A percentile compares a stretch with the other conserved stretches of the same genome.
Conservation (phyloP, 495 filamentous ascomycete species). For the Aspergillus heteromorphus region DNA sequence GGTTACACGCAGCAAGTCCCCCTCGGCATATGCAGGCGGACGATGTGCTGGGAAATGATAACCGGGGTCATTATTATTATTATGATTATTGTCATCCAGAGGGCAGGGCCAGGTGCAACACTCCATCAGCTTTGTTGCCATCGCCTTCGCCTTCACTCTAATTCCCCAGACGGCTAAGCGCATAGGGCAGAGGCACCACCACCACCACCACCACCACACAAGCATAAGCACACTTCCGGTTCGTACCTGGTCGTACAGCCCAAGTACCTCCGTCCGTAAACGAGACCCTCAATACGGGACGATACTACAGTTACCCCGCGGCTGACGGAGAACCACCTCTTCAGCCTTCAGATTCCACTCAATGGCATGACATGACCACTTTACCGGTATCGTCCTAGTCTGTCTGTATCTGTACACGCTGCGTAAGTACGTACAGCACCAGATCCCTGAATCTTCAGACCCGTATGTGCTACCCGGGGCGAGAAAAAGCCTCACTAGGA, state of each 20-base stretch:
- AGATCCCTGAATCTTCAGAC: neutral
- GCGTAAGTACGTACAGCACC: too few species aligned
- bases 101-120: conserved; percentile 2
- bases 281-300: neutral
- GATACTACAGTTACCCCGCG: neutral
- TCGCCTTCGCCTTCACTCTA: neutral
- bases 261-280: conserved; percentile 1
- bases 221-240: too few species aligned
- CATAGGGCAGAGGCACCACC: neutral
- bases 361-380: too few species aligned
- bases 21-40: neutral
- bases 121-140: neutral
- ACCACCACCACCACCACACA: too few species aligned
- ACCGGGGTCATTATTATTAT: neutral
- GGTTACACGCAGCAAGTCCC: neutral
- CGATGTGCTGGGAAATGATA: neutral
- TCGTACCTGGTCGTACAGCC: neutral
- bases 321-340: neutral
- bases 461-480: neutral
- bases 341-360: neutral
- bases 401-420: too few species aligned
- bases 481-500: neutral
- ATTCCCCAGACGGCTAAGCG: neutral
- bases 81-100: too few species aligned
- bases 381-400: too few species aligned